Evolutionary conservation across 1,139 yeast genomes (phyloP).

Genomic region (Candida tropicalis): DNA sequence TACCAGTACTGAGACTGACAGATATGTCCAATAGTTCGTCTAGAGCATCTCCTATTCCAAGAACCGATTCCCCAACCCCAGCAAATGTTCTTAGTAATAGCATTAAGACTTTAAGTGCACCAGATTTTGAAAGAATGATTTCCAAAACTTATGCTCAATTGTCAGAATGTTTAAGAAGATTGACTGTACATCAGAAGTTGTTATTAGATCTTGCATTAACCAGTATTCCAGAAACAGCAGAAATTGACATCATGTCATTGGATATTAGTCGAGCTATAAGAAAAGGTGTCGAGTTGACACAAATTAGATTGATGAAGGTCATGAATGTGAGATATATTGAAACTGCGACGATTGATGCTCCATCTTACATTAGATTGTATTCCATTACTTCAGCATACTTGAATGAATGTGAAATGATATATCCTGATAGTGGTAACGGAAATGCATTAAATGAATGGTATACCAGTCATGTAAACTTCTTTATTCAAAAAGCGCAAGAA

Average conservation of each 20-base stretch:
- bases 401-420: constrained; percentile 81
- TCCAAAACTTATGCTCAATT: constrained; percentile 61
- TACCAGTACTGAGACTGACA: constrained; percentile 46
- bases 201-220: constrained; percentile 74
- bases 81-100: constrained; percentile 43
- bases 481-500: constrained; percentile 59
- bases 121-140: constrained; percentile 76
- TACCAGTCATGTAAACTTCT: constrained; percentile 66
- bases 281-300: constrained; percentile 72
- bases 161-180: constrained; percentile 71
- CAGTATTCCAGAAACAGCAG: constrained; percentile 37
- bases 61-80: constrained; percentile 16
- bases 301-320: constrained; percentile 75
- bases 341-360: constrained; percentile 55
- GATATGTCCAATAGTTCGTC: constrained; percentile 32
- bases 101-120: constrained; percentile 66
- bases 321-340: constrained; percentile 78
- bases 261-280: constrained; percentile 65
- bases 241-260: constrained; percentile 53
- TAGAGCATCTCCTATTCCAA: constrained; percentile 34
- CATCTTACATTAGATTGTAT: constrained; percentile 66
- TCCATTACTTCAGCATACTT: constrained; percentile 69
- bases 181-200: constrained; percentile 77
- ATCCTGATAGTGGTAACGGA: constrained; percentile 65
- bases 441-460: constrained; percentile 64